Evolutionary conservation across 768 basidiomycete species (phyloP), one percentile per base, ranked within the genome.

Genomic region (Auriscalpium vulgare): DNA sequence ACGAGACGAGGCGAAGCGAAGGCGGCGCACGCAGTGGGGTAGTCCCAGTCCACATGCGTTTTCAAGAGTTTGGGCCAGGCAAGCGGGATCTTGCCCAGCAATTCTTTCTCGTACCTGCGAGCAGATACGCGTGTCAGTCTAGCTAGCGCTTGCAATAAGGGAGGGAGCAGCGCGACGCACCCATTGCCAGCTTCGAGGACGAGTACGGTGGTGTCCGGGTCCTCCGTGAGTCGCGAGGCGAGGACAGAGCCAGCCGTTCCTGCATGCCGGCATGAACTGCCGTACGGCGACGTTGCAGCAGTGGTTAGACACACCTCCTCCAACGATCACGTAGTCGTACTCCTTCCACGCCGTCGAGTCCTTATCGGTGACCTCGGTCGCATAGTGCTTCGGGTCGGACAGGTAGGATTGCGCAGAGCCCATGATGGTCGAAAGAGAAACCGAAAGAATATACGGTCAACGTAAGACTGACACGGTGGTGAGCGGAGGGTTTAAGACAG

Each of bases 191-290:
- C 78, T 65, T 86, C 84, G 1, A 86, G 66, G 1, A 86, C 65
- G 10, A 85, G 69, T 29, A 86, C 80, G 1, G 74, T 71, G 10
- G 81, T 65, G 6, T 69, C 68, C 1, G 81, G 77, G 56, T 83
- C 75, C 65, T 85, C 84, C 4, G 75, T 77, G 14, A 86, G 66
- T 16, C 84, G 75, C 1, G 81, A 71, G 11, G 83, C 84, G 10
- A 85, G 71, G 11, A 79, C 83, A 59, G 81, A 83, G 16, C 84
- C 84, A 4, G 82, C 75, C 4, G 82, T 83, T 10, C 84, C 84
- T 79, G 61, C 54, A 14, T 57, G 62, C 23, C 37, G 4, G 10
- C 13, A 36, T 21, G 36, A 48, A 10, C 29, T 52, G 47, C 51
- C 29, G 29, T 29, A n/a, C 19, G 3, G 21, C 11, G 14, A 19